Conservation (phyloP, 441 rosid genomes). For the Raphanus hybrid region DNA sequence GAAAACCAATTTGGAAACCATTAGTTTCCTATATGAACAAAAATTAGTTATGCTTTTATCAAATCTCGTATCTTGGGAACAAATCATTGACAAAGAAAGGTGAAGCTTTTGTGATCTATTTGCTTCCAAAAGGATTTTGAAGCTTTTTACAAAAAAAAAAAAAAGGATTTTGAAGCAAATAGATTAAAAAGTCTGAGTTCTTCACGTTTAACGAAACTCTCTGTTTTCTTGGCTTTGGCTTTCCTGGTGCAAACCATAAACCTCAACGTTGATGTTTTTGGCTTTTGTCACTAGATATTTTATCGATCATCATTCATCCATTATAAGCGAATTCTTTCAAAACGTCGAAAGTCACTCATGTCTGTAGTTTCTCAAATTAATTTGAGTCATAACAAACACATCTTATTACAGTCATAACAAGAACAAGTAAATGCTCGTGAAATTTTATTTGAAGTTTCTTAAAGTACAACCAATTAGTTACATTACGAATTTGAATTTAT, state of each 20-base stretch:
- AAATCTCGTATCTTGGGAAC: slow-evolving; percentile 10
- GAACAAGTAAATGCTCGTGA: too few relatives aligned
- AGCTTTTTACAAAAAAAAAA: too few relatives aligned
- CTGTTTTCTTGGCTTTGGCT: neutral
- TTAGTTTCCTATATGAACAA: slow-evolving; percentile 24
- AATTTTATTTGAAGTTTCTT: too few relatives aligned
- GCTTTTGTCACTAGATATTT: neutral
- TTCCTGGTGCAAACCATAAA: neutral
- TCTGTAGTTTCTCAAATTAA: neutral
- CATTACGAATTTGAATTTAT: too few relatives aligned
- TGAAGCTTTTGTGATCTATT: neutral
- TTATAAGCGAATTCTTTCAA: neutral
- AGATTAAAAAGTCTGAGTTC: neutral
- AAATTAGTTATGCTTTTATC: slow-evolving; percentile 22
- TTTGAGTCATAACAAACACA: neutral
- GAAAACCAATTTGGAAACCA: slow-evolving; percentile 15
- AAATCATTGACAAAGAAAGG: neutral
- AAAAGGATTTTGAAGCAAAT: neutral
- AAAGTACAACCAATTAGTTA: too few relatives aligned
- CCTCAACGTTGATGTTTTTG: neutral
- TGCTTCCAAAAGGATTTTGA: neutral
- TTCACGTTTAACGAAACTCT: neutral
- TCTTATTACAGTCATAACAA: too few relatives aligned
- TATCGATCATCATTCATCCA: neutral
- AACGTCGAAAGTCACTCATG: neutral